phyloP scores from a whole-genome alignment of 2,329 filamentous ascomycete genomes.

The Domatiomyces catenatus region DNA sequence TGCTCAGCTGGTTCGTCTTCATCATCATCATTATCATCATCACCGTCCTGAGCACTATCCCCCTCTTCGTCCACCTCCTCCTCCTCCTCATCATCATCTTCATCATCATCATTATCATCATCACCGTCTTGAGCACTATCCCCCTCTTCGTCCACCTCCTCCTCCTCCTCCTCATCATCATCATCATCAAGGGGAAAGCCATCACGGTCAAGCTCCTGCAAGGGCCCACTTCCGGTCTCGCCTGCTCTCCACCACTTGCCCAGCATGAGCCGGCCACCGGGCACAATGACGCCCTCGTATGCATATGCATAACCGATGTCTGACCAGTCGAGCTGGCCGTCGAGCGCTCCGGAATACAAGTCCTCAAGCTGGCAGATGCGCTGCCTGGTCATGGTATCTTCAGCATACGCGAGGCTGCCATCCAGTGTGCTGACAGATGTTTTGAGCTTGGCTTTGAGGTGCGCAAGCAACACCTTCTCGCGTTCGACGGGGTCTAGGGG shows the following conservation, averaged over 20 bases:
- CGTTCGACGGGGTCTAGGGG: not conserved
- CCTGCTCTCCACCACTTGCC: slow-evolving; percentile 34
- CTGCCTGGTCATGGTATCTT: slow-evolving; percentile 2
- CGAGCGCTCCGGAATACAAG: slow-evolving; percentile 1
- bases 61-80: no score
- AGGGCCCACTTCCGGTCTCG: slow-evolving; percentile 4
- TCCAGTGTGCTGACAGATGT: slow-evolving; percentile 3
- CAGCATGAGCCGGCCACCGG: slow-evolving; percentile 33
- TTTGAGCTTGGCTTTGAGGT: slow-evolving; percentile 7
- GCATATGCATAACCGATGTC: slow-evolving; percentile 26
- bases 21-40: not conserved
- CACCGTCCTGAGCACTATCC: no score
- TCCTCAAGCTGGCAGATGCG: slow-evolving; percentile 14
- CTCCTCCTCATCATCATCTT: not conserved
- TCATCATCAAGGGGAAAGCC: slow-evolving; percentile 4
- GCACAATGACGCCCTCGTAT: slow-evolving; percentile 35
- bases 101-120: not conserved
- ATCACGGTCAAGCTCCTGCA: slow-evolving; percentile 7
- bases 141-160: no score
- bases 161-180: not conserved
- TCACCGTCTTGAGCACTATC: no score
- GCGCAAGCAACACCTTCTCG: not conserved
- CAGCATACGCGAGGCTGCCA: slow-evolving; percentile 1
- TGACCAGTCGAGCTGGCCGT: slow-evolving; percentile 9
- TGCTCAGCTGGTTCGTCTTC: not conserved